Evolutionary conservation across 345 rosid genomes (phyloP).

Genomic region (Syzygium grande): DNA sequence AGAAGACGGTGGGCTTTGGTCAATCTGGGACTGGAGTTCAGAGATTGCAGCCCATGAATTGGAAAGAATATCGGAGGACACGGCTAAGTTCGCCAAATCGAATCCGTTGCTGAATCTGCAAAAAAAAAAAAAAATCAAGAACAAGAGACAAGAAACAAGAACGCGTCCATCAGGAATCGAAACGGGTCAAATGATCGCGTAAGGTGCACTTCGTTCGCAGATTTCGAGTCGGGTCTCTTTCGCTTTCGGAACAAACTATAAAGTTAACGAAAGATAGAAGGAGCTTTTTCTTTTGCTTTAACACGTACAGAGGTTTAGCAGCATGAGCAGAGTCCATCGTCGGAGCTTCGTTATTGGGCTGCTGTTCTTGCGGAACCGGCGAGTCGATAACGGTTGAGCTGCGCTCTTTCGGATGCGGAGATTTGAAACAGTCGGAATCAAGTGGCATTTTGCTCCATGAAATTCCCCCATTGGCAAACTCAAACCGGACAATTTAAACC

Average conservation of each 20-base stretch:
- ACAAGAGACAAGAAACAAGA: background rate
- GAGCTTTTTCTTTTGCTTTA: background rate
- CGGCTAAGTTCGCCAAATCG: constrained; percentile 32
- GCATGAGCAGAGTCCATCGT: background rate
- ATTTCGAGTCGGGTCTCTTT: background rate
- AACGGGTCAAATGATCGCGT: background rate
- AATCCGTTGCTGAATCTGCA: constrained; percentile 26
- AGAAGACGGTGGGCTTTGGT: background rate
- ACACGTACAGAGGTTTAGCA: background rate
- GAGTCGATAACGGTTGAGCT: background rate
- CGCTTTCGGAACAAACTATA: background rate
- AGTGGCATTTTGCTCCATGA: background rate
- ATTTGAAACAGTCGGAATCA: background rate
- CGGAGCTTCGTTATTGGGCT: background rate
- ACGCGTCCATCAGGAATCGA: background rate
- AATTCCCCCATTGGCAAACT: rapidly evolving
- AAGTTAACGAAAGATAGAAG: background rate
- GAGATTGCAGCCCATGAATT: constrained; percentile 29
- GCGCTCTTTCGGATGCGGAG: background rate
- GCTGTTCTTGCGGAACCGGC: background rate
- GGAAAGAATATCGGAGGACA: constrained; percentile 34
- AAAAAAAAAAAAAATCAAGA: background rate
- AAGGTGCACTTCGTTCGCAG: background rate
- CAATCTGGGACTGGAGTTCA: constrained; percentile 3
- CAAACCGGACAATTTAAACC: background rate